Percentiles rank a stretch among this genome's conserved stretches.
phyloP scores from a whole-genome alignment of 1,284 basidiomycete species.

The Malassezia vespertilionis region DNA sequence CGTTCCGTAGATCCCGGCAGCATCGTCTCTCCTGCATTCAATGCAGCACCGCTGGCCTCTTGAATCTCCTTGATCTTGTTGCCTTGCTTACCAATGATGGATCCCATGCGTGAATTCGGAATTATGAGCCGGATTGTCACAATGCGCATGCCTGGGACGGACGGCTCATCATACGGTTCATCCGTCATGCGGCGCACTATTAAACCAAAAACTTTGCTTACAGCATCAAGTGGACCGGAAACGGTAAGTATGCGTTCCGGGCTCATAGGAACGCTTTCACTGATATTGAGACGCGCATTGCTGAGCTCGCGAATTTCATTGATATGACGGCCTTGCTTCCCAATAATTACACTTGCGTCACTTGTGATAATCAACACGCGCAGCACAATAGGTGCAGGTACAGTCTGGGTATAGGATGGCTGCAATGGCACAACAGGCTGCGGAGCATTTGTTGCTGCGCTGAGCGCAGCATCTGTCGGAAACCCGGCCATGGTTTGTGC shows the following conservation, averaged over 20 bases:
- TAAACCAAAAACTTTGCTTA: conserved; percentile 96
- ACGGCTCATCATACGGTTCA: conserved; percentile 93
- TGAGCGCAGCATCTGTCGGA: too few relatives aligned
- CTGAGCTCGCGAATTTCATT: conserved; percentile 98
- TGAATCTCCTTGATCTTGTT: conserved; percentile 99
- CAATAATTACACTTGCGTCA: conserved; percentile 98
- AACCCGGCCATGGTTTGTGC: too few relatives aligned
- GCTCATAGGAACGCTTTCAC: conserved; percentile 57
- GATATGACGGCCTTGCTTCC: conserved; percentile 87
- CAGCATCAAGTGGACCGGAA: conserved; percentile 90
- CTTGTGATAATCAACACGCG: conserved; percentile 80
- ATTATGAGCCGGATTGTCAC: conserved; percentile 97
- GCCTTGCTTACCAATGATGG: conserved; percentile 93
- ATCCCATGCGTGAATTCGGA: conserved; percentile 97
- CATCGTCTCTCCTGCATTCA: conserved; percentile 97
- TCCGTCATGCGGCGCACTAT: conserved; percentile 98
- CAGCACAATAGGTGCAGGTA: conserved; percentile 38
- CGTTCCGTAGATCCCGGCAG: conserved; percentile 89
- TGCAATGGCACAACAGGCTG: too few relatives aligned
- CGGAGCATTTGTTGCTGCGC: too few relatives aligned
- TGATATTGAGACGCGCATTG: conserved; percentile 59
- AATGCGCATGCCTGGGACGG: conserved; percentile 89
- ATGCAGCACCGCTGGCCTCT: conserved; percentile 86
- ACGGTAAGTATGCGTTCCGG: conserved; percentile 97
- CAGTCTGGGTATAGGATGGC: conserved; percentile 12